These are phyloP conservation scores for Globisporangium irregulare DNA, from an alignment of 352 stramenopile genomes.

Conservation along the genomic window DNA sequence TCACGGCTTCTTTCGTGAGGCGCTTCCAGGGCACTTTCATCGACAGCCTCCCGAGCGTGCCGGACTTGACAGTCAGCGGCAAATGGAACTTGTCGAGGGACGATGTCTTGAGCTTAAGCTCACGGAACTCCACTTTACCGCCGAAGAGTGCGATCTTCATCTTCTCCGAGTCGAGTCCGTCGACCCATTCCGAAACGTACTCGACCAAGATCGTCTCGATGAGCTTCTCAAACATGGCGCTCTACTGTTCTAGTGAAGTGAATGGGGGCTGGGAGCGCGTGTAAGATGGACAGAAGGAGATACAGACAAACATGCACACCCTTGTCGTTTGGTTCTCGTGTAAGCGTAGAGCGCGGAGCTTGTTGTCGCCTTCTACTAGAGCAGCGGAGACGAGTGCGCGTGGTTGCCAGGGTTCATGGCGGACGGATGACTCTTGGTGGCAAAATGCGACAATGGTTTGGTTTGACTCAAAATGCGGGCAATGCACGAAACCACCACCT, in stretches of 20 bases:
- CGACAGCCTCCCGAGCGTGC: slow-evolving; percentile 55
- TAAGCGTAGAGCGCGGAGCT: neutral
- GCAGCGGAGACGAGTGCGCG: neutral
- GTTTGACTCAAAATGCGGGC: slow-evolving; percentile 7
- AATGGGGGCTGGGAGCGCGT: neutral
- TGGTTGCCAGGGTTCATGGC: neutral
- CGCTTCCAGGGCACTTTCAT: slow-evolving; percentile 88
- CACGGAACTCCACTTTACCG: slow-evolving; percentile 79
- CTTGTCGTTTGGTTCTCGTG: neutral
- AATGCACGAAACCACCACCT: slow-evolving; percentile 4
- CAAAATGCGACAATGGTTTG: neutral
- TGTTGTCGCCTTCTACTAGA: neutral
- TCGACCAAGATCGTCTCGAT: slow-evolving; percentile 83
- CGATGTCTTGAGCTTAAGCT: slow-evolving; percentile 66
- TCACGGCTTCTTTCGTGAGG: slow-evolving; percentile 72
- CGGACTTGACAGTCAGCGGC: slow-evolving; percentile 72
- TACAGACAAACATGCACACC: neutral
- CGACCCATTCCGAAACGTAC: slow-evolving; percentile 86
- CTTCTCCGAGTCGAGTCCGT: slow-evolving; percentile 82
- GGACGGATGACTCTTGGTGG: slow-evolving; percentile 14
- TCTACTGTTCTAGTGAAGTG: neutral
- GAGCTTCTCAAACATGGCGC: slow-evolving; percentile 80
- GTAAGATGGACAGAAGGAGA: neutral
- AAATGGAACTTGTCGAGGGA: slow-evolving; percentile 79
- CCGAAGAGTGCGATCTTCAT: slow-evolving; percentile 85